phyloP scores from a whole-genome alignment of 768 basidiomycete species.

The Mrakia frigida region DNA sequence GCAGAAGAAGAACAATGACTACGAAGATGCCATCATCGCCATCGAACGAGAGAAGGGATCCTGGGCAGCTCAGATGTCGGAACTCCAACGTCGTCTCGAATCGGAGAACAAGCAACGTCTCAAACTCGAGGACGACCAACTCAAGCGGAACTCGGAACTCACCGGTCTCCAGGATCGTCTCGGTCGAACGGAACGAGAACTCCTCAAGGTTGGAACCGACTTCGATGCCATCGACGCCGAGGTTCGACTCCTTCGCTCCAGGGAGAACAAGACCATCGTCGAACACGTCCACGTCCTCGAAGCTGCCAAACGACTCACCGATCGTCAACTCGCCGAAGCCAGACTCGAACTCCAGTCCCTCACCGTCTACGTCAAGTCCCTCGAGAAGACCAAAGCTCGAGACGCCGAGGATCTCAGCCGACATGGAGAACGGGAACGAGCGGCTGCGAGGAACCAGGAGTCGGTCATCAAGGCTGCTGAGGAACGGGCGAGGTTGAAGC shows the following conservation, averaged over 20 bases:
- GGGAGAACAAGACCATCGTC: conserved; percentile 91
- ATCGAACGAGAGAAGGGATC: conserved; percentile 75
- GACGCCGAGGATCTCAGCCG: conserved; percentile 78
- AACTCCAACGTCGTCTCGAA: conserved; percentile 57
- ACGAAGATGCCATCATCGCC: conserved; percentile 81
- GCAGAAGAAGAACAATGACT: conserved; percentile 71
- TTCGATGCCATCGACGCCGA: conserved; percentile 79
- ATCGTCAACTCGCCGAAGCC: conserved; percentile 78
- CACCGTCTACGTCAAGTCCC: conserved; percentile 69
- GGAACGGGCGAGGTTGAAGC: conserved; percentile 56
- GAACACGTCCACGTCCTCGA: conserved; percentile 96
- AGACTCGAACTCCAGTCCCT: conserved; percentile 71
- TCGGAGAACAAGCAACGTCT: conserved; percentile 65
- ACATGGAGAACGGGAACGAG: conserved; percentile 55
- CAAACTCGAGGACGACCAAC: conserved; percentile 66
- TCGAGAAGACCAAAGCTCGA: conserved; percentile 61
- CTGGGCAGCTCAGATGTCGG: conserved; percentile 67
- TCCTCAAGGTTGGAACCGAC: conserved; percentile 74
- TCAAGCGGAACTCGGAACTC: conserved; percentile 55
- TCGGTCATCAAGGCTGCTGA: conserved; percentile 52
- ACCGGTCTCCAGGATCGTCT: conserved; percentile 62
- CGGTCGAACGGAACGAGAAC: conserved; percentile 67
- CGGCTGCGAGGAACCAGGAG: conserved; percentile 57
- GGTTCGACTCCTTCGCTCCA: conserved; percentile 71
- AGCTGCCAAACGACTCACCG: conserved; percentile 90